Evolutionary conservation across 306 rosid species (phyloP).

Genomic region (Citrullus mucosospermus): DNA sequence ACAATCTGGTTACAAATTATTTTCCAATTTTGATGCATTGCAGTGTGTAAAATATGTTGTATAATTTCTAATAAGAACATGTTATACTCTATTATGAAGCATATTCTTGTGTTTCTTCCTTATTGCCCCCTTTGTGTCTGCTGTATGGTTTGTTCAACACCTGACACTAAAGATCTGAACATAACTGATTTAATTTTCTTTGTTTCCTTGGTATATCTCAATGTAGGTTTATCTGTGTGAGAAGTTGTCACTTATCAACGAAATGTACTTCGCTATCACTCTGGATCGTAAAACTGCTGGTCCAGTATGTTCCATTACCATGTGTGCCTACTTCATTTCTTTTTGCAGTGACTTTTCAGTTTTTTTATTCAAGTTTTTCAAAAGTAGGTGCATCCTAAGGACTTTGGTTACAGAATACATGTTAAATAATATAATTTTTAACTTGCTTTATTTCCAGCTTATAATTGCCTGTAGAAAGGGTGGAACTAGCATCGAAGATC

Average conservation of each 20-base stretch:
- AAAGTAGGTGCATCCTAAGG: not conserved
- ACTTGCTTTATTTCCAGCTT: conserved; percentile 32
- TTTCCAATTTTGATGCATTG: not conserved
- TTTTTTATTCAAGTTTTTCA: not conserved
- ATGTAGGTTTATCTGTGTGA: conserved; percentile 76
- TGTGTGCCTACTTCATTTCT: not conserved
- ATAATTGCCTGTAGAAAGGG: conserved; percentile 94
- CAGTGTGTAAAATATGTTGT: not conserved
- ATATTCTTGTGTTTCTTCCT: not conserved
- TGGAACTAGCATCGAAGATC: conserved; percentile 99
- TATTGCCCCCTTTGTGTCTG: not conserved
- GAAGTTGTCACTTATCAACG: conserved; percentile 82
- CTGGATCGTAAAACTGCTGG: conserved; percentile 86
- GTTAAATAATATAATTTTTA: not conserved
- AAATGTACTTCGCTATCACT: conserved; percentile 98
- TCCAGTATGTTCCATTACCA: conserved; percentile 52
- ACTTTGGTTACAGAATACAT: not conserved
- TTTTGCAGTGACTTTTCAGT: not conserved
- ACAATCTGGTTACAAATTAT: not conserved
- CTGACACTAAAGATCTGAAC: not conserved
- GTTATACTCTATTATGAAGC: not conserved
- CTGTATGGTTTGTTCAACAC: not conserved
- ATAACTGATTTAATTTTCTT: not conserved
- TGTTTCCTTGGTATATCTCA: conserved; percentile 10
- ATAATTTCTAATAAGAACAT: not conserved